phyloP scores from a whole-genome alignment of 768 basidiomycete genomes.

The Hypsizygus marmoreus region DNA sequence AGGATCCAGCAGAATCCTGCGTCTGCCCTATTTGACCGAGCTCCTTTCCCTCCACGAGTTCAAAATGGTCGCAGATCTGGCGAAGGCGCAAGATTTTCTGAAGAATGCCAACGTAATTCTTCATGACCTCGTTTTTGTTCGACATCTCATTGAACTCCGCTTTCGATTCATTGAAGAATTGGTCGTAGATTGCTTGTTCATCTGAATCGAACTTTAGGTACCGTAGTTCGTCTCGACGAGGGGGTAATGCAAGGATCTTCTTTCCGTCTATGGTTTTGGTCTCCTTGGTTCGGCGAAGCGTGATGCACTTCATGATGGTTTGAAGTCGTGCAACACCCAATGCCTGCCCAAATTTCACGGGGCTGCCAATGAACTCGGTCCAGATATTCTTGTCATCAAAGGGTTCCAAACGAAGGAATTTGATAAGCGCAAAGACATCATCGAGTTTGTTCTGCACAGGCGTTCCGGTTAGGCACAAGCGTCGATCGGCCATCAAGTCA shows the following conservation, averaged over 20 bases:
- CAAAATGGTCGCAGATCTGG: slow-evolving; percentile 97
- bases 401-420: slow-evolving; percentile 89
- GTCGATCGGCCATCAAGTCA: slow-evolving; percentile 90
- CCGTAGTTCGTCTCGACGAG: slow-evolving; percentile 86
- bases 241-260: slow-evolving; percentile 84
- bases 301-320: slow-evolving; percentile 95
- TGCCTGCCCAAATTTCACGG: slow-evolving; percentile 89
- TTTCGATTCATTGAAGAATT: slow-evolving; percentile 87
- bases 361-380: slow-evolving; percentile 91
- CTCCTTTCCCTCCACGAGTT: slow-evolving; percentile 78
- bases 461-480: slow-evolving; percentile 95
- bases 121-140: slow-evolving; percentile 91
- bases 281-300: slow-evolving; percentile 95
- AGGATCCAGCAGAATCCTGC: slow-evolving; percentile 57
- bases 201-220: slow-evolving; percentile 80
- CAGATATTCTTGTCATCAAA: slow-evolving; percentile 92
- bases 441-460: slow-evolving; percentile 99
- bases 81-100: slow-evolving; percentile 95
- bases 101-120: slow-evolving; percentile 96
- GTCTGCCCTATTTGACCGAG: slow-evolving; percentile 40
- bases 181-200: slow-evolving; percentile 86
- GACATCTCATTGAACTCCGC: slow-evolving; percentile 88
- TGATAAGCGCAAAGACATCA: slow-evolving; percentile 95
- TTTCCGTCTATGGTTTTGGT: slow-evolving; percentile 78
- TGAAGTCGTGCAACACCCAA: slow-evolving; percentile 92